Evolutionary conservation across 352 stramenopile genomes (phyloP), one percentile per base, ranked within the genome.

Genomic region (Phytophthora meadii): DNA sequence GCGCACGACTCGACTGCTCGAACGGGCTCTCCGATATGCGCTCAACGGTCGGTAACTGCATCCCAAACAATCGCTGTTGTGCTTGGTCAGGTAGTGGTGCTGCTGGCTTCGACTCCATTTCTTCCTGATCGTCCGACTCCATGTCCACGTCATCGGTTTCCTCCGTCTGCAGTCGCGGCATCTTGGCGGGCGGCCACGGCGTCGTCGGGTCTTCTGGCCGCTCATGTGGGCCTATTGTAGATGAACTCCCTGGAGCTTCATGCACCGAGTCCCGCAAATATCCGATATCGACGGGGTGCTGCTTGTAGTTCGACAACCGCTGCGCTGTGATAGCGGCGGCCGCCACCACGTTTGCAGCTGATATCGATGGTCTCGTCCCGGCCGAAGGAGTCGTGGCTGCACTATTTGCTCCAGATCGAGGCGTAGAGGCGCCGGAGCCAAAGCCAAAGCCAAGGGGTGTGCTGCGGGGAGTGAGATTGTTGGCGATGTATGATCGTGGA

Each of bases 401-500:
- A 59, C 73, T 81, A 60, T 68, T 78, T 42, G 65, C 67, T 52
- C 76, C 78, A n/a, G 76, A 87, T 53, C 61, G 64, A 34, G 76
- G 76, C 7, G 73, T 87, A 40, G 73, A 61, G 25, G 58, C 57
- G 2, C 68, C 73, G n/a, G 66, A 79, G 17, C 65, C 65, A 34
- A 79, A 81, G 1, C 73, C 76, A 24, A 73, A 66, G 5, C 56
- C 70, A 28, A 22, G 22, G 22, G 39, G 55, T 11, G 55, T 71
- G 41, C 65, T 74, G 24, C 70, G 72, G 1, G 81, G 81, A 11
- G 84, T 92, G 25, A 90, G 65, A 40, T 85, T 88, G 65, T 88
- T 87, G 28, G 80, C 84, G 32, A 92, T 89, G 69, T 90, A 90
- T 41, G 84, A 90, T 36, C 84, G 80, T 50, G 84, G 84, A 12